These are phyloP conservation scores for Pascua sp. DNA, from an alignment of 1,284 basidiomycete genomes.

Conservation along the genomic window DNA sequence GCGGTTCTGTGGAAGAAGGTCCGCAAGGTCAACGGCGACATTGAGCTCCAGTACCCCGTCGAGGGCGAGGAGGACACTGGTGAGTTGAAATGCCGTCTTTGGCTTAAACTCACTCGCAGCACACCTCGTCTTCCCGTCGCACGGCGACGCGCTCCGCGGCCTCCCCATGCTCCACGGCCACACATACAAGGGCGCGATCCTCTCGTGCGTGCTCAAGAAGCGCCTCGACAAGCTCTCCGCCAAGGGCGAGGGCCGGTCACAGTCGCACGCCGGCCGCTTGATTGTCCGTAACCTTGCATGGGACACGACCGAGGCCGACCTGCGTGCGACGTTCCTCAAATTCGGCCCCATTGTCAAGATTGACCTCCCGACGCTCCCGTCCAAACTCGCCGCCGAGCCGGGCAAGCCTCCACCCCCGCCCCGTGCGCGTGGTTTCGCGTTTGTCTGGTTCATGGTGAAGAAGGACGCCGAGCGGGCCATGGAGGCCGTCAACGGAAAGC, in stretches of 20 bases:
- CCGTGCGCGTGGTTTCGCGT: conserved; percentile 82
- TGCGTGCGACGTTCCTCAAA: conserved; percentile 81
- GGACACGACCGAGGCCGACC: conserved; percentile 73
- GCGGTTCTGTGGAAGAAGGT: conserved; percentile 84
- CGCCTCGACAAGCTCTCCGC: conserved; percentile 63
- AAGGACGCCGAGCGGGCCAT: conserved; percentile 84
- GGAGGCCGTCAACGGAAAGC: conserved; percentile 75
- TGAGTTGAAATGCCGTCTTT: neutral
- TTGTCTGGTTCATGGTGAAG: conserved; percentile 87
- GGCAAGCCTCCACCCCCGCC: conserved; percentile 44
- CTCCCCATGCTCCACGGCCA: conserved; percentile 85
- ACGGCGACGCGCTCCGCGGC: conserved; percentile 67
- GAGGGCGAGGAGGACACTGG: conserved; percentile 45
- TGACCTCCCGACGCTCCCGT: conserved; percentile 62
- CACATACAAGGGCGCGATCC: conserved; percentile 81
- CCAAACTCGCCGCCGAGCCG: conserved; percentile 50
- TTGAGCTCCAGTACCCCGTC: conserved; percentile 62
- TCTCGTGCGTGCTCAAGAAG: conserved; percentile 89
- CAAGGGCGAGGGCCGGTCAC: conserved; percentile 49
- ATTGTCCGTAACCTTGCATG: conserved; percentile 90
- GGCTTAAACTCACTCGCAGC: conserved; percentile 52
- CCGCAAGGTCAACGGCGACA: conserved; percentile 64
- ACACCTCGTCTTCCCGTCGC: conserved; percentile 70
- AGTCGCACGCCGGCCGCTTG: conserved; percentile 65
- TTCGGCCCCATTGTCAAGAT: conserved; percentile 85